Base-by-base conservation (phyloP, 345 rosid genomes). In the Pugionium dolabratum region DNA sequence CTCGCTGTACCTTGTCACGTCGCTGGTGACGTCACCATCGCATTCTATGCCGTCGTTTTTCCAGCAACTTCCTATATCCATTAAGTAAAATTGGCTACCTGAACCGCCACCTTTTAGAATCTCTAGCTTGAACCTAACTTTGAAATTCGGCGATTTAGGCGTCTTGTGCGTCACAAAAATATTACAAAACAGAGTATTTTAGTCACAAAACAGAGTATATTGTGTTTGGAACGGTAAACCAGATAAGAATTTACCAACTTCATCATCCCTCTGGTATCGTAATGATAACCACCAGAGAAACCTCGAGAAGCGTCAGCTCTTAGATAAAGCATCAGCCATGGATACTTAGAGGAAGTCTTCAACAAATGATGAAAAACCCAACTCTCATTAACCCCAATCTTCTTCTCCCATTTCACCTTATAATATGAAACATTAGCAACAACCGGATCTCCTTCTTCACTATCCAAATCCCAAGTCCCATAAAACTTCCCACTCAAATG, bases 261-360 rank as follows among this genome's bases (percentile, higher is more conserved):
- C 67, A 81, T 76, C 86, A 84, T 82, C 26, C 86, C 89, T 71
- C 86, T 75, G 33, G 82, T 82, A 7, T 63, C 75, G n/a, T 84
- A 84, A 73, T 80, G 86, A 56, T 84, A 84, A 1, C 86, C 86
- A 50, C 83, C 89, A 9, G 86, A 82, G 18, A 82, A 43, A 9
- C 89, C 89, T 31, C 48, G 25, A 1, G 83, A 59, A 5, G 86
- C 85, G 42, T 84, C 89, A 40, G 89, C 82, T 68, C 89, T 72
- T 47, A 84, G 67, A 78, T 84, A 80, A 50, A 84, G 82, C 89
- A 84, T 82, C 80, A 82, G 29, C 89, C 89, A 82, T 52, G 86
- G 86, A 75, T 85, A 85, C 75, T 81, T 80, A 1, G 68, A 48
- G n/a, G 86, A 82, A n/a, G 89, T 82, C 74, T 58, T 80, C 71